Percentiles rank a stretch among this genome's conserved stretches.
Conservation (phyloP, 225 moss, liverwort and hornwort genomes). For the Sphagnum tenellum region DNA sequence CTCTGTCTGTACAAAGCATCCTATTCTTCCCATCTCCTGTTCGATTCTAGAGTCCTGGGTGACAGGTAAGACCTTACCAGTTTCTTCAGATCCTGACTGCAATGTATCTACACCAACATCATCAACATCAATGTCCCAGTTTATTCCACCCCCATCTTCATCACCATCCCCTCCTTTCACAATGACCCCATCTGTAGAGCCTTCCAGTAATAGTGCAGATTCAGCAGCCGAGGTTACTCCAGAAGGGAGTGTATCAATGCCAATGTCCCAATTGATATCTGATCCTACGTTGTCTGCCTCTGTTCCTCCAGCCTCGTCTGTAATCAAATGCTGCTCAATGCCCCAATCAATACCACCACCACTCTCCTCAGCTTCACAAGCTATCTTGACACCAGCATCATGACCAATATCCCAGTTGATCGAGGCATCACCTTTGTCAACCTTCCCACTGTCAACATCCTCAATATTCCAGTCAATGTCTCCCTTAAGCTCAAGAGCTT, state of each 20-base stretch:
- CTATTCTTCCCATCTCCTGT: conserved; percentile 21
- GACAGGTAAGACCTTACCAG: conserved; percentile 3
- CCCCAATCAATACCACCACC: conserved; percentile 75
- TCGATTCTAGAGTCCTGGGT: conserved; percentile 13
- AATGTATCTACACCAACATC: conserved; percentile 27
- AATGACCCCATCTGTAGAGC: conserved; percentile 14
- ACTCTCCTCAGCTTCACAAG: conserved; percentile 9
- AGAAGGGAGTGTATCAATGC: conserved; percentile 1
- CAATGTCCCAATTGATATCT: conserved; percentile 71
- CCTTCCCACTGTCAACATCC: conserved; percentile 1
- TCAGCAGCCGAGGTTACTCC: conserved; percentile 19
- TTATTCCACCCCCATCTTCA: conserved; percentile 46
- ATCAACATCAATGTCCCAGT: conserved; percentile 88
- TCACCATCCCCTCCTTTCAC: too few relatives aligned
- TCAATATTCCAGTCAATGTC: conserved; percentile 9
- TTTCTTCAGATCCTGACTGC: conserved; percentile 9
- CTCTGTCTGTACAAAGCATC: conserved; percentile 63
- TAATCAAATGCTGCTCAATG: conserved; percentile 21
- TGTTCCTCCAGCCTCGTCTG: conserved; percentile 12
- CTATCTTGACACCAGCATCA: conserved; percentile 6
- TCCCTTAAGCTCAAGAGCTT: background rate
- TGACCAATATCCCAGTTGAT: conserved; percentile 21
- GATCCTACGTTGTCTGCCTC: conserved; percentile 27
- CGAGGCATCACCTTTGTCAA: conserved; percentile 24
- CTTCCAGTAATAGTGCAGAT: conserved; percentile 23